Evolutionary conservation across 495 filamentous ascomycete genomes (phyloP).

Genomic region (Penicillium verhagenii): DNA sequence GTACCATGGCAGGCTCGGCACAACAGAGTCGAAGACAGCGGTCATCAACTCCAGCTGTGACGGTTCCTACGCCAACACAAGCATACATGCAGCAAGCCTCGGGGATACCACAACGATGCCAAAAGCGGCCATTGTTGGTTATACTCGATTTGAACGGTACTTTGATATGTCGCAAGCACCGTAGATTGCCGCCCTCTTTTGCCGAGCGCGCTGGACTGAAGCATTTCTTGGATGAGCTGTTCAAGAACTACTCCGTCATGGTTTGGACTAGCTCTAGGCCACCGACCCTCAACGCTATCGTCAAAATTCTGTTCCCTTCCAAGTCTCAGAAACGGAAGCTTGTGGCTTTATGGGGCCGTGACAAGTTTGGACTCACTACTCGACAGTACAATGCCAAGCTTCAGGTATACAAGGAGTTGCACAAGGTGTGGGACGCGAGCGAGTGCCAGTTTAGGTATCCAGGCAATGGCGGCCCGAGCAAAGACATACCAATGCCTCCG

Average conservation of each 20-base stretch:
- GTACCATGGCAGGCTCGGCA: constrained; percentile 11
- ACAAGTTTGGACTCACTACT: constrained; percentile 65
- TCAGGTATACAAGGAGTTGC: constrained; percentile 85
- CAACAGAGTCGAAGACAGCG: neutral
- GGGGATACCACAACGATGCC: constrained; percentile 21
- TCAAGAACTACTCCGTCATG: constrained; percentile 70
- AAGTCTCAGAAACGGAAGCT: constrained; percentile 43
- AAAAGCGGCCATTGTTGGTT: constrained; percentile 60
- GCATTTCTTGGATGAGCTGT: constrained; percentile 64
- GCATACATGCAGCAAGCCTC: constrained; percentile 47
- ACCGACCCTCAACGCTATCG: constrained; percentile 63
- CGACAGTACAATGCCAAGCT: constrained; percentile 66
- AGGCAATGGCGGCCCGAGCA: constrained; percentile 1
- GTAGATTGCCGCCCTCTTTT: constrained; percentile 50
- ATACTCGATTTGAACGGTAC: constrained; percentile 95
- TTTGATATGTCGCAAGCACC: constrained; percentile 65
- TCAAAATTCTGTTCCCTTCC: constrained; percentile 44
- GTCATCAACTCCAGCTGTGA: constrained; percentile 18
- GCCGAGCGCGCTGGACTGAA: constrained; percentile 58
- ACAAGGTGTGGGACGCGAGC: constrained; percentile 63
- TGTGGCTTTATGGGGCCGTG: constrained; percentile 75
- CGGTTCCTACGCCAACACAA: constrained; percentile 32
- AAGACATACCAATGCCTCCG: neutral
- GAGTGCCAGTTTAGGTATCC: constrained; percentile 52
- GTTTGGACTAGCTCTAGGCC: constrained; percentile 87